phyloP scores from a whole-genome alignment of 2,329 filamentous ascomycete genomes.

The Diaporthe eres region DNA sequence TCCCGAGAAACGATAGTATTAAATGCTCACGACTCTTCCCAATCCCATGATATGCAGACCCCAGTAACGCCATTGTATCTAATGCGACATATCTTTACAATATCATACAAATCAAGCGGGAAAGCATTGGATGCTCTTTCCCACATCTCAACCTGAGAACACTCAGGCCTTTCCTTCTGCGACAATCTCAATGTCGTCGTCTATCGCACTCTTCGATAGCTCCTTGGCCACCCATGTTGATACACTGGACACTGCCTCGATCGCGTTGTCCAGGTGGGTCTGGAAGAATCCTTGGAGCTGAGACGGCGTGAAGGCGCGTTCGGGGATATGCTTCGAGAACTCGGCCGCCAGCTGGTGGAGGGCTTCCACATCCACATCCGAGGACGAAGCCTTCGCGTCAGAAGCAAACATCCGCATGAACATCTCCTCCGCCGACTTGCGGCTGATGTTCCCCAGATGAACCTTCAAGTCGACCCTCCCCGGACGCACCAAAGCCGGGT shows the following conservation, averaged over 20 bases:
- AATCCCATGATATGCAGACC: neutral
- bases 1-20: neutral
- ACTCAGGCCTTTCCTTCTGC: constrained; percentile 6
- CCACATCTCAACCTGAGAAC: neutral
- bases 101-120: neutral
- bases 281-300: constrained; percentile 55
- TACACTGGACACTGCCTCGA: constrained; percentile 46
- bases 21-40: neutral
- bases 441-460: constrained; percentile 62
- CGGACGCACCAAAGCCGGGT: constrained; percentile 72
- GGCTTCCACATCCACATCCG: constrained; percentile 45
- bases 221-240: constrained; percentile 37
- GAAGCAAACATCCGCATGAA: constrained; percentile 54
- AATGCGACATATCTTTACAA: constrained; percentile 2
- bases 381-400: constrained; percentile 41
- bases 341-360: constrained; percentile 46
- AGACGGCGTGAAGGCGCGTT: constrained; percentile 53
- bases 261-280: constrained; percentile 50
- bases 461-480: constrained; percentile 74
- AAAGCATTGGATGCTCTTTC: neutral
- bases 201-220: constrained; percentile 10
- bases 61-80: constrained; percentile 1
- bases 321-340: constrained; percentile 50
- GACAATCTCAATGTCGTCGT: constrained; percentile 40
- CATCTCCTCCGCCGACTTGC: constrained; percentile 52